These are phyloP conservation scores for Tetragonia tetragonoides DNA, from an alignment of 148 eudicot species.

Conservation along the genomic window DNA sequence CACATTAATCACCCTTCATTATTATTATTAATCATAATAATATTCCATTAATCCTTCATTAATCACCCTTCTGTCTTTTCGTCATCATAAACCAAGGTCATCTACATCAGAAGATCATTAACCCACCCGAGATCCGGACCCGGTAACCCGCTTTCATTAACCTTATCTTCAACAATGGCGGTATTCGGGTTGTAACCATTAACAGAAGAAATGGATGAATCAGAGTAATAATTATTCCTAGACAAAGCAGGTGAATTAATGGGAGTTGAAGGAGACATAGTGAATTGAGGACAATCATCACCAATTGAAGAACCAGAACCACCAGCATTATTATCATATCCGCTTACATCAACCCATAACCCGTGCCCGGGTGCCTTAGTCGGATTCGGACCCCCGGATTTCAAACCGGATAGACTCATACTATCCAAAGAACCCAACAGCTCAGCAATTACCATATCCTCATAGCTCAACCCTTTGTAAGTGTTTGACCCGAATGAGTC, in stretches of 20 bases:
- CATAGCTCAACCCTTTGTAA: slow-evolving; percentile 40
- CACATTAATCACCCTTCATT: neutral
- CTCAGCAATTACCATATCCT: slow-evolving; percentile 51
- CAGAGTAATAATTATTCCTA: slow-evolving; percentile 27
- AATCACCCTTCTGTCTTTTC: neutral
- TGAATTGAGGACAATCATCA: slow-evolving; percentile 32
- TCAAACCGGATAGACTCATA: slow-evolving; percentile 27
- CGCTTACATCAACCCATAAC: slow-evolving; percentile 54
- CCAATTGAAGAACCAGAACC: neutral
- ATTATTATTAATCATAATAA: neutral
- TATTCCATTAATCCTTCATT: too few species aligned
- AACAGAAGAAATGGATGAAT: slow-evolving; percentile 17
- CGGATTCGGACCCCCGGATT: slow-evolving; percentile 21
- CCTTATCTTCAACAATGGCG: slow-evolving; percentile 25
- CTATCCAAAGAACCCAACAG: slow-evolving; percentile 51
- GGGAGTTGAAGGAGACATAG: slow-evolving; percentile 42
- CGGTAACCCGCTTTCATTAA: slow-evolving; percentile 22
- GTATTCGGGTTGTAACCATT: slow-evolving; percentile 10
- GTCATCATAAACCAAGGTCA: neutral
- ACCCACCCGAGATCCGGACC: slow-evolving; percentile 90
- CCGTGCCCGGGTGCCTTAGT: slow-evolving; percentile 21
- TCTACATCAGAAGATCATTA: slow-evolving; percentile 58
- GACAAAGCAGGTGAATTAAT: slow-evolving; percentile 15
- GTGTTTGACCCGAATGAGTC: slow-evolving; percentile 2
- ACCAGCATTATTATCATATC: slow-evolving; percentile 1